These are phyloP conservation scores for Leptographium wingfieldii DNA, from an alignment of 2,329 filamentous ascomycete genomes.

Conservation along the genomic window DNA sequence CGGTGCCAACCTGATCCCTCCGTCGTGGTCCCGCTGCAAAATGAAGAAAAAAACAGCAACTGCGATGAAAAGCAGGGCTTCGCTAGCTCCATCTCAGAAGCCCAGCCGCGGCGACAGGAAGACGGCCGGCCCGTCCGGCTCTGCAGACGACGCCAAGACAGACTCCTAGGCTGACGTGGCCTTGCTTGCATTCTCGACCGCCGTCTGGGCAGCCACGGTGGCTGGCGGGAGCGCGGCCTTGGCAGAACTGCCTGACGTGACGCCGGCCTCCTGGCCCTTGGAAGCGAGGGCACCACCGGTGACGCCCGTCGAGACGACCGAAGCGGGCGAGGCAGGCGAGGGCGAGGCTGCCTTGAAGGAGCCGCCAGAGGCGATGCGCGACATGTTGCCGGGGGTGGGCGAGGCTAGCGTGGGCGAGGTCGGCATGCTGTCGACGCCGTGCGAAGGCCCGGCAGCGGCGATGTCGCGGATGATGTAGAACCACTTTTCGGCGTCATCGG, in stretches of 20 bases:
- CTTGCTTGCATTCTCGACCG: too few species aligned
- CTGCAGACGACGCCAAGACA: neutral
- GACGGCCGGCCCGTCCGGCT: neutral
- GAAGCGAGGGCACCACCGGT: neutral
- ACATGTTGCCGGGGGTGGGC: neutral
- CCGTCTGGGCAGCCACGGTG: slow-evolving; percentile 12
- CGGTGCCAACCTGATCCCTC: too few species aligned
- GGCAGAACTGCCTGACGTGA: neutral
- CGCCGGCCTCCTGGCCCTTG: neutral
- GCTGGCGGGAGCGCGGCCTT: slow-evolving; percentile 1
- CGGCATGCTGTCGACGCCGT: slow-evolving; percentile 19
- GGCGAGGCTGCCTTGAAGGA: neutral
- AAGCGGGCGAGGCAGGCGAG: neutral
- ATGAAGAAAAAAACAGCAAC: too few species aligned
- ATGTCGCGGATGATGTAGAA: slow-evolving; percentile 56
- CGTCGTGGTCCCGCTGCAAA: too few species aligned
- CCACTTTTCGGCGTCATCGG: slow-evolving; percentile 75
- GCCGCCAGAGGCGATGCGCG: neutral
- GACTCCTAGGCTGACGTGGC: neutral
- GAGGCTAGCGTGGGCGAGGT: slow-evolving; percentile 21
- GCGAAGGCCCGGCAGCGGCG: slow-evolving; percentile 24
- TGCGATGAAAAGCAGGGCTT: too few species aligned
- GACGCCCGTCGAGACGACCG: neutral
- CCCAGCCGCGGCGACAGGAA: neutral
- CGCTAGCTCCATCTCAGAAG: neutral